Evolutionary conservation across 306 rosid species (phyloP), one percentile per base, ranked within the genome.

Genomic region (Benincasa hispida): DNA sequence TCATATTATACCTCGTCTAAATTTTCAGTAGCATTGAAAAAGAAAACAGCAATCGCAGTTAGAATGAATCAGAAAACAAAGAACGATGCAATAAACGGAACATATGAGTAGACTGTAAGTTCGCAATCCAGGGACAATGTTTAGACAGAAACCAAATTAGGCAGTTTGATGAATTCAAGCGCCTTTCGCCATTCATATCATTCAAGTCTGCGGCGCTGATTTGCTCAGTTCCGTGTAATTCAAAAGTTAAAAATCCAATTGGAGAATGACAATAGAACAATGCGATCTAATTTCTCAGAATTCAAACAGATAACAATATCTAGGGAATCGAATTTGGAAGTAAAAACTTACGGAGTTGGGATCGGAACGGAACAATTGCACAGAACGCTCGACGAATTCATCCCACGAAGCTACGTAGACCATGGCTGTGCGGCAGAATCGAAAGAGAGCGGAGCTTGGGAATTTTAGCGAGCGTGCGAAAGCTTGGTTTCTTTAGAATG

Each of bases 351-450:
- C 97, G 61, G 97, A 85, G 72, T 88, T 81, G 53, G 97, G 98
- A 85, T 88, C 90, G 63, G 91, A 91, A 35, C 97, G 97, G 87
- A 90, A 92, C 80, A 92, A n/a, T 79, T 90, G 88, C 19, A 92
- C 87, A 76, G 97, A 90, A 81, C 93, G 90, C 30, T 92, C 96
- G 18, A 88, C 88, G 54, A 92, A 92, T 80, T 92, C 89, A 50
- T 92, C 97, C 96, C 97, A 92, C 27, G 85, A 86, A 24, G 82
- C 79, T 28, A 92, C 77, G 59, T 90, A 92, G 24, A 90, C 97
- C 97, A 92, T 92, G 56, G 82, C 78, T 72, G 83, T 67, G 59
- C 63, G 59, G 24, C 37, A 62, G 51, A 10, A 42, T 53, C 24
- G 37, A 27, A 48, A 13, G 47, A 68, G 73, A 77, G 48, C 27